These are phyloP conservation scores for Auricularia sp. DNA, from an alignment of 768 basidiomycete species.

Conservation along the genomic window DNA sequence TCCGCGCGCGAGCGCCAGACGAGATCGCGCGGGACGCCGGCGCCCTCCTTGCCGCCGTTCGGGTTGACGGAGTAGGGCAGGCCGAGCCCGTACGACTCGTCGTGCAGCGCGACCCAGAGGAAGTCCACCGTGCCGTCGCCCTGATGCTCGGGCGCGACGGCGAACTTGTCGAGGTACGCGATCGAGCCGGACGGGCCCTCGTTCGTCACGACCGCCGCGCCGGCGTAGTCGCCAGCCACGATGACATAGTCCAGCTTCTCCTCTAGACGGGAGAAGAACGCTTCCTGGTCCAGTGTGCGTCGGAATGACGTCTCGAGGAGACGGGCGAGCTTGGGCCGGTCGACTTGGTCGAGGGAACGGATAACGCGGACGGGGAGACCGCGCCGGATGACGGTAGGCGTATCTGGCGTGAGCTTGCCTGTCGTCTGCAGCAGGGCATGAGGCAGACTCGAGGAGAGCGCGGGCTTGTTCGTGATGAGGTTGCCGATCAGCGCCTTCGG, in stretches of 20 bases:
- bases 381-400: constrained; percentile 84
- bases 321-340: constrained; percentile 61
- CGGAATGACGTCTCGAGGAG: constrained; percentile 85
- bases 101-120: constrained; percentile 95
- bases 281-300: constrained; percentile 52
- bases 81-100: constrained; percentile 95
- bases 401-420: constrained; percentile 75
- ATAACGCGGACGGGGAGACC: constrained; percentile 82
- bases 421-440: constrained; percentile 86
- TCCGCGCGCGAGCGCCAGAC: constrained; percentile 90
- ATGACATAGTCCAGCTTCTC: constrained; percentile 80
- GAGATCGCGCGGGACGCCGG: constrained; percentile 84
- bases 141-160: constrained; percentile 87
- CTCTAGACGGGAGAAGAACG: constrained; percentile 75
- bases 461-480: constrained; percentile 96
- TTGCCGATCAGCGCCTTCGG: constrained; percentile 93
- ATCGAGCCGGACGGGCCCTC: constrained; percentile 40
- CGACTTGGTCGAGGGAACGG: constrained; percentile 56
- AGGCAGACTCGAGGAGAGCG: constrained; percentile 88
- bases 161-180: constrained; percentile 97
- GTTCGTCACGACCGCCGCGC: constrained; percentile 84
- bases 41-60: constrained; percentile 84
- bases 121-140: constrained; percentile 99
- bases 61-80: constrained; percentile 90
- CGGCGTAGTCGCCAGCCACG: constrained; percentile 89